Evolutionary conservation across 805 yeast species (phyloP), one percentile per base, ranked within the genome.

Genomic region (Teunomyces funiuensis): DNA sequence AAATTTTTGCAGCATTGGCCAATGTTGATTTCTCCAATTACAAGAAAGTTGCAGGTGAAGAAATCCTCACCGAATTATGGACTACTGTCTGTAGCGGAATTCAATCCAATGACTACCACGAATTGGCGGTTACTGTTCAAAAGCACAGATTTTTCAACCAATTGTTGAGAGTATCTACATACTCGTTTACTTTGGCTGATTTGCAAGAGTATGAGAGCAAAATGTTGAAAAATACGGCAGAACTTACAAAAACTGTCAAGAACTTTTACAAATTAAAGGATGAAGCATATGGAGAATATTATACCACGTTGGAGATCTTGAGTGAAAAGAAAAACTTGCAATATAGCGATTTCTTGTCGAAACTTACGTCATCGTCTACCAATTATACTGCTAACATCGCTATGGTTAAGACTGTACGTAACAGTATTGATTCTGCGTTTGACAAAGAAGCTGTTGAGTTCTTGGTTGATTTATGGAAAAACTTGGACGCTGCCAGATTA

Each of bases 401-500:
- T 4, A 52, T 63, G 36, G 55, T 58, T 5, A 29, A 44, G 9
- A 44, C 60, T 3, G 40, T 65, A 16, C 19, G 42, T 20, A 15
- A 37, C 2, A 37, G 39, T 11, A n/a, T 6, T 3, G 14, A 16
- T 3, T 23, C 42, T 5, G 47, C 40, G 1, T 29, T 44, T 6
- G 17, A 53, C 1, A 40, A 49, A 1, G 42, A 46, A 1, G 41
- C 76, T 15, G 55, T 68, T 11, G 62, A 58, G 2, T 60, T 71
- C 13, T 43, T 77, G 30, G 52, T 60, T 1, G 53, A 60, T 0
- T 66, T 85, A 14, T 87, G 96, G 93, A 63, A 61, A 3, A 74
- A 71, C 16, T 54, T 88, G 17, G 71, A 71, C 13, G 69, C 73
- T 1, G 82, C 80, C 8, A 67, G 95, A 36, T 63, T 88, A 28